Evolutionary conservation across 2,329 filamentous ascomycete species (phyloP).

Genomic region (Ceratocystis diversiconidia): DNA sequence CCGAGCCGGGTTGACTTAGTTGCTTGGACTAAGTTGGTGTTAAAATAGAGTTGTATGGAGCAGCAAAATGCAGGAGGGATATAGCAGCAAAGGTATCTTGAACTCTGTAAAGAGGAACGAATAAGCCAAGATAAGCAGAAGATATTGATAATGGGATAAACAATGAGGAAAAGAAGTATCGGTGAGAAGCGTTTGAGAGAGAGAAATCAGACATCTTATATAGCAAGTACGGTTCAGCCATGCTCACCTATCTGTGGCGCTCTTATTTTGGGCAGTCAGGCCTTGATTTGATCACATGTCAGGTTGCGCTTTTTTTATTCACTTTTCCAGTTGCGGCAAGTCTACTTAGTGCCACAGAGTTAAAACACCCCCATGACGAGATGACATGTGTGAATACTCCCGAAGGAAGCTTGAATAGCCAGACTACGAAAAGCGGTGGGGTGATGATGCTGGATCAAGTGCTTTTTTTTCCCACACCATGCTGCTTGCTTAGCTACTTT

Average conservation of each 20-base stretch:
- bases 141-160: not conserved
- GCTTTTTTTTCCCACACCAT: not conserved
- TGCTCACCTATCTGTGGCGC: not conserved
- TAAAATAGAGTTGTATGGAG: not conserved
- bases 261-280: not conserved
- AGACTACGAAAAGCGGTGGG: not conserved
- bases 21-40: not conserved
- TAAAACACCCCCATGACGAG: not conserved
- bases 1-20: too few relatives aligned
- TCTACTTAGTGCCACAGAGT: not conserved
- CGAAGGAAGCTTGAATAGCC: not conserved
- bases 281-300: not conserved
- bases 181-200: too few relatives aligned
- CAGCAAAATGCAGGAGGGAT: not conserved
- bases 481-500: not conserved
- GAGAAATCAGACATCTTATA: not conserved
- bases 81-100: not conserved
- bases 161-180: not conserved
- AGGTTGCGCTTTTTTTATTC: not conserved
- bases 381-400: not conserved
- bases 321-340: not conserved
- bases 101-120: not conserved
- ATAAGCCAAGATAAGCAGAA: not conserved
- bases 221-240: not conserved
- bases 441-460: not conserved